Conservation (phyloP, 768 basidiomycete genomes). For the Strobilomyces echinocephalus region DNA sequence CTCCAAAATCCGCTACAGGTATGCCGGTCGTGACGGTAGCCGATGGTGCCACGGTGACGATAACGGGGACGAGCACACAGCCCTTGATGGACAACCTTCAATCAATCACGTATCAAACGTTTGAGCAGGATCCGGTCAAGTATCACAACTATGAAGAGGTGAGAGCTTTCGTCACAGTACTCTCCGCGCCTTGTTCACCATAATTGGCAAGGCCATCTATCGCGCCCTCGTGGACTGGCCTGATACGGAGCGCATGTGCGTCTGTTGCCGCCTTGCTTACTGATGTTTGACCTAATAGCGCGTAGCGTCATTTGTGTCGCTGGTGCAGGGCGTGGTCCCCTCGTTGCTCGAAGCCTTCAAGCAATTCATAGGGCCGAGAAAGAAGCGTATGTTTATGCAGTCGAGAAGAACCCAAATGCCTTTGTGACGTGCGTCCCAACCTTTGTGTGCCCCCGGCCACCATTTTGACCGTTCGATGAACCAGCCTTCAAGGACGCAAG, state of each 20-base stretch:
- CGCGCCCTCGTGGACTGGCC: conserved; percentile 74
- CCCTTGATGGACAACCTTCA: conserved; percentile 97
- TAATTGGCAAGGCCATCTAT: conserved; percentile 61
- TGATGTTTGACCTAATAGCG: conserved; percentile 14
- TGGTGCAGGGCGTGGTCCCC: conserved; percentile 91
- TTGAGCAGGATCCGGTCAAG: conserved; percentile 97
- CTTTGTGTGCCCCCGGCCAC: conserved; percentile 6
- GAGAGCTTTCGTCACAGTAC: conserved; percentile 11
- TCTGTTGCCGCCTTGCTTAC: conserved; percentile 27
- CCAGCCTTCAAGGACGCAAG: conserved; percentile 80
- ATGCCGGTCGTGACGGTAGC: conserved; percentile 14
- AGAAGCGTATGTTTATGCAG: conserved; percentile 69
- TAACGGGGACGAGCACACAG: conserved; percentile 35
- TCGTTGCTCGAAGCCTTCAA: conserved; percentile 77
- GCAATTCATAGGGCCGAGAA: conserved; percentile 68
- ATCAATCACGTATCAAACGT: conserved; percentile 94
- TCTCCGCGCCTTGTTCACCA: conserved; percentile 8
- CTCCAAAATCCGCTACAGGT: conserved; percentile 93
- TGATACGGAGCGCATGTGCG: conserved; percentile 54
- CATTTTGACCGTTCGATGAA: conserved; percentile 13
- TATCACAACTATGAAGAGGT: conserved; percentile 95
- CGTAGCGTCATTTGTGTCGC: conserved; percentile 82
- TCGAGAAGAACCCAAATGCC: conserved; percentile 97
- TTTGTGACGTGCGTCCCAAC: conserved; percentile 78
- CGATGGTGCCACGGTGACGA: conserved; percentile 4